These are phyloP conservation scores for Zygoascus biomembranicola DNA, from an alignment of 805 yeast species.

Conservation along the genomic window DNA sequence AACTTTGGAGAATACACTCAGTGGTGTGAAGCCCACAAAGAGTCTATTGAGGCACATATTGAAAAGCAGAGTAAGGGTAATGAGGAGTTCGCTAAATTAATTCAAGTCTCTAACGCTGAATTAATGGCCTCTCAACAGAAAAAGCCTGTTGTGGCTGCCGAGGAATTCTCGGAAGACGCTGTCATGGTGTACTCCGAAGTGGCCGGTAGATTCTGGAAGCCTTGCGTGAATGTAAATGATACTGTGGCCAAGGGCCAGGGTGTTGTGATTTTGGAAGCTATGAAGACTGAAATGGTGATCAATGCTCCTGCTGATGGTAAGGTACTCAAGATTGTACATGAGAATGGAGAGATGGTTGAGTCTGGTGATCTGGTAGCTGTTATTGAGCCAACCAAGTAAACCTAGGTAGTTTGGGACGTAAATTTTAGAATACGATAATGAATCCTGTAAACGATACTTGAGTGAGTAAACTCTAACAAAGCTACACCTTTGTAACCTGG, in stretches of 20 bases:
- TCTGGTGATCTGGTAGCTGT: constrained; percentile 94
- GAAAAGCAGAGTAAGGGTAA: constrained; percentile 70
- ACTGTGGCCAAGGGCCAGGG: constrained; percentile 66
- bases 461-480: not conserved
- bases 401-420: not conserved
- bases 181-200: constrained; percentile 85
- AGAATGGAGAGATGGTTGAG: constrained; percentile 92
- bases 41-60: constrained; percentile 60
- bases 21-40: constrained; percentile 70
- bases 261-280: constrained; percentile 86
- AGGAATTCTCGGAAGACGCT: constrained; percentile 66
- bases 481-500: not conserved
- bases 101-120: constrained; percentile 74
- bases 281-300: constrained; percentile 97
- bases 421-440: too few relatives aligned
- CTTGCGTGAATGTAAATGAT: constrained; percentile 73
- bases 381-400: constrained; percentile 34
- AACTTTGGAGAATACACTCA: constrained; percentile 69
- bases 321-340: constrained; percentile 41
- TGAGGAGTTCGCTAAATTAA: constrained; percentile 76
- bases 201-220: constrained; percentile 95
- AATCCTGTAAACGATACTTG: not conserved
- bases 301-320: constrained; percentile 43
- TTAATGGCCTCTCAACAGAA: constrained; percentile 48
- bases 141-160: constrained; percentile 35